These are phyloP conservation scores for Neodidymelliopsis sp. DNA, from an alignment of 2,329 filamentous ascomycete genomes.

Conservation along the genomic window DNA sequence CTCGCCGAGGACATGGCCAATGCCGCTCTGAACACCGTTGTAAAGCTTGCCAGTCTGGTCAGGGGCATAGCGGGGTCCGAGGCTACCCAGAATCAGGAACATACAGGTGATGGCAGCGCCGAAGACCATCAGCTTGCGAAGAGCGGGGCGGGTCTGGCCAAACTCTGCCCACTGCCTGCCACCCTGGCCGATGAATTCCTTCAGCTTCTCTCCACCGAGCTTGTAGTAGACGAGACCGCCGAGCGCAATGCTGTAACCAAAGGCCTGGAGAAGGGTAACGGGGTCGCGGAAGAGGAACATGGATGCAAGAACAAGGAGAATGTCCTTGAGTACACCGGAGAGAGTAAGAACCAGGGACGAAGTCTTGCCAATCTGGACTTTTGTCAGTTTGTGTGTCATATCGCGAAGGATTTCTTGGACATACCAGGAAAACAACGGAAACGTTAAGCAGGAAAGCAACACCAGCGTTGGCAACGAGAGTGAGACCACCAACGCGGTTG, in stretches of 20 bases:
- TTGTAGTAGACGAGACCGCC: slow-evolving; percentile 85
- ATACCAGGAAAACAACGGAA: slow-evolving; percentile 84
- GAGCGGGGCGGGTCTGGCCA: slow-evolving; percentile 75
- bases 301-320: slow-evolving; percentile 79
- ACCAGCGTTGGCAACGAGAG: slow-evolving; percentile 77
- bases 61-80: slow-evolving; percentile 50
- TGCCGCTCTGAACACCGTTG: slow-evolving; percentile 46
- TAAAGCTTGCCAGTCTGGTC: slow-evolving; percentile 46
- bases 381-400: slow-evolving; percentile 20
- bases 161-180: slow-evolving; percentile 86
- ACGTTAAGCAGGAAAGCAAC: slow-evolving; percentile 85
- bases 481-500: slow-evolving; percentile 74
- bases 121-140: slow-evolving; percentile 80
- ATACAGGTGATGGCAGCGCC: slow-evolving; percentile 67
- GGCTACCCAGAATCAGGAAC: slow-evolving; percentile 70
- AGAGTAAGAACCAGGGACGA: slow-evolving; percentile 86
- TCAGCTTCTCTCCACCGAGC: slow-evolving; percentile 82
- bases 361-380: slow-evolving; percentile 79
- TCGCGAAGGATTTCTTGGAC: slow-evolving; percentile 39
- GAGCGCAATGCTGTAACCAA: slow-evolving; percentile 83
- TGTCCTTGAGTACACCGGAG: slow-evolving; percentile 87
- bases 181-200: slow-evolving; percentile 76
- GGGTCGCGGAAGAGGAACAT: slow-evolving; percentile 84
- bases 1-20: slow-evolving; percentile 35
- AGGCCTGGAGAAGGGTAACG: slow-evolving; percentile 78